Evolutionary conservation across 2,329 filamentous ascomycete species (phyloP).

Genomic region (Emmonsiellopsis sp.): DNA sequence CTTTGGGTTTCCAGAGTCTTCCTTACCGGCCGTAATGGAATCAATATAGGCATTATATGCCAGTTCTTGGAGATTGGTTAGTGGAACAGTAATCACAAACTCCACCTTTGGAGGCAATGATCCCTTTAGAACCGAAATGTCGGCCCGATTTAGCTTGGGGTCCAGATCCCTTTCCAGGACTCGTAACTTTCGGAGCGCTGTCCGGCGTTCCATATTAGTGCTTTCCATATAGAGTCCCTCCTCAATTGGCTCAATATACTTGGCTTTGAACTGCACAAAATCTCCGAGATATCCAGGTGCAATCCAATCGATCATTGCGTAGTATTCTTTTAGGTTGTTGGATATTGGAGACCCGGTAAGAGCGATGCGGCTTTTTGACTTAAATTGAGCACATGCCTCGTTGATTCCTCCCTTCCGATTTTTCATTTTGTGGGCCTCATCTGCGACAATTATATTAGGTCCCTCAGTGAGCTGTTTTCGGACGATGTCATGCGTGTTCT

Average conservation of each 20-base stretch:
- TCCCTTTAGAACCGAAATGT: slow-evolving; percentile 56
- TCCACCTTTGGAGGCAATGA: slow-evolving; percentile 68
- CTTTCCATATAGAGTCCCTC: slow-evolving; percentile 62
- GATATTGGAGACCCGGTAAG: slow-evolving; percentile 79
- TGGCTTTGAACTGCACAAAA: slow-evolving; percentile 54
- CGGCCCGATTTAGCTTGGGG: slow-evolving; percentile 69
- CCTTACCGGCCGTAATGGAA: slow-evolving; percentile 23
- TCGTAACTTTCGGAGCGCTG: slow-evolving; percentile 56
- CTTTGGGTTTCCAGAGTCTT: slow-evolving; percentile 28
- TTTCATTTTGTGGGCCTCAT: slow-evolving; percentile 78
- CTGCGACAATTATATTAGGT: slow-evolving; percentile 67
- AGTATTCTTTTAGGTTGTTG: slow-evolving; percentile 78
- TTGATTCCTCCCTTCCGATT: slow-evolving; percentile 49
- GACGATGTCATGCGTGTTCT: slow-evolving; percentile 30
- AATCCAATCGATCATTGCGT: slow-evolving; percentile 80
- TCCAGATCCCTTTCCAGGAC: slow-evolving; percentile 62
- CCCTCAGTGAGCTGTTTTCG: slow-evolving; percentile 45
- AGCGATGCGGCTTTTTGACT: slow-evolving; percentile 63
- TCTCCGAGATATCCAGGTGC: slow-evolving; percentile 68
- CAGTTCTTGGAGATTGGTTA: slow-evolving; percentile 54
- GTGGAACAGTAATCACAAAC: slow-evolving; percentile 65
- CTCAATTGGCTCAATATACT: slow-evolving; percentile 66
- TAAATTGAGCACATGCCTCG: slow-evolving; percentile 48
- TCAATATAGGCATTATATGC: slow-evolving; percentile 51
- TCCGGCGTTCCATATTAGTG: slow-evolving; percentile 43